A percentile compares a stretch with the other conserved stretches of the same genome.
phyloP scores from a whole-genome alignment of 495 filamentous ascomycete genomes.

The Filosporella fistucella region DNA sequence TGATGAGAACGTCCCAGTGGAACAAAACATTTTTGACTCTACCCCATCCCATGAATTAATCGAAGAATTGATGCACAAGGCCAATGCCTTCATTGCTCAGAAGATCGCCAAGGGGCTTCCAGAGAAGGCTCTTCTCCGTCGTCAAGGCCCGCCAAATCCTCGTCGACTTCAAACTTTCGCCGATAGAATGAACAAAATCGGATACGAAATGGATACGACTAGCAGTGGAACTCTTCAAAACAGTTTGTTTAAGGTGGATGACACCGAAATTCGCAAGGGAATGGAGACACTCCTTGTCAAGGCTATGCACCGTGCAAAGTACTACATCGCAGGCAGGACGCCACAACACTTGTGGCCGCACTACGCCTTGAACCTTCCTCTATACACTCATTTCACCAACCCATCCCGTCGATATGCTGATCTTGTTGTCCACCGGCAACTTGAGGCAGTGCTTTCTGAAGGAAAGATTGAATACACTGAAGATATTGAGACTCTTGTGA shows the following conservation, averaged over 20 bases:
- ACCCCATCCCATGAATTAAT: conserved; percentile 87
- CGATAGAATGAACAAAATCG: conserved; percentile 87
- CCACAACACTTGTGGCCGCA: conserved; percentile 72
- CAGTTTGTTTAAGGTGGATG: conserved; percentile 86
- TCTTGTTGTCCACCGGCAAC: conserved; percentile 90
- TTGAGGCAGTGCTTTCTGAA: conserved; percentile 81
- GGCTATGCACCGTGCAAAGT: conserved; percentile 93
- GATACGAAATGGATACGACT: conserved; percentile 80
- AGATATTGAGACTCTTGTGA: conserved; percentile 79
- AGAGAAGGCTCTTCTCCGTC: conserved; percentile 87
- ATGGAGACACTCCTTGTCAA: conserved; percentile 96
- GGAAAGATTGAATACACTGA: conserved; percentile 82
- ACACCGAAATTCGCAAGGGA: conserved; percentile 84
- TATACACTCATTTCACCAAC: conserved; percentile 97
- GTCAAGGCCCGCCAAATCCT: conserved; percentile 78
- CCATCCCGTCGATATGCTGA: conserved; percentile 94
- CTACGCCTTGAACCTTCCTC: conserved; percentile 85
- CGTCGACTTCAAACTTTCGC: conserved; percentile 86
- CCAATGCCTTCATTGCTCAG: conserved; percentile 83
- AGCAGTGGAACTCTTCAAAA: conserved; percentile 89
- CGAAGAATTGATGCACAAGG: conserved; percentile 89
- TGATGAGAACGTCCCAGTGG: conserved; percentile 95
- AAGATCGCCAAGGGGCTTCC: conserved; percentile 74
- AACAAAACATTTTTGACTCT: conserved; percentile 92
- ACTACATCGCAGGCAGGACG: conserved; percentile 75